phyloP scores from a whole-genome alignment of 1,139 yeast genomes.

The Blastobotrys arbuscula region DNA sequence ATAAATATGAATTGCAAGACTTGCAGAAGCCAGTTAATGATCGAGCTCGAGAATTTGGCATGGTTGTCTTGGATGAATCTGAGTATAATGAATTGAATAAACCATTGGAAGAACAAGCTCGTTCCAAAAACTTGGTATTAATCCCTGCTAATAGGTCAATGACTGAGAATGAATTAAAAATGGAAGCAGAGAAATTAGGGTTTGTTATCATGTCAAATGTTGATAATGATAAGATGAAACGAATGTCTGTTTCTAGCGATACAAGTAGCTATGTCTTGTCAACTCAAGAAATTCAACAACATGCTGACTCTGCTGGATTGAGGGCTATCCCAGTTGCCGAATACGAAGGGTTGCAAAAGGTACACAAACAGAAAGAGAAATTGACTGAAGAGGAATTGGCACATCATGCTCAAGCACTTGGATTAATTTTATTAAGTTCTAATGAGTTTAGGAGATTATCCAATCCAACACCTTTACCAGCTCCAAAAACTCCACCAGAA shows the following conservation, averaged over 20 bases:
- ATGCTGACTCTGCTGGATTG: constrained; percentile 27
- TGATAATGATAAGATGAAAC: constrained; percentile 25
- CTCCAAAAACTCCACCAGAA: constrained; percentile 6
- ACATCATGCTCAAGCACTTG: constrained; percentile 15
- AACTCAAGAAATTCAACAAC: constrained; percentile 23
- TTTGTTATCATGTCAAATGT: constrained; percentile 35
- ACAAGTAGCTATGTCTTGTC: constrained; percentile 8
- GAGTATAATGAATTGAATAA: constrained; percentile 28
- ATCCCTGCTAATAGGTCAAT: constrained; percentile 19
- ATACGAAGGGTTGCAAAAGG: constrained; percentile 12
- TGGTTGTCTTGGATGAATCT: constrained; percentile 23
- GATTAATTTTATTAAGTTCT: constrained; percentile 21
- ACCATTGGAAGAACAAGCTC: constrained; percentile 20
- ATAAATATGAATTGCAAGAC: constrained; percentile 16
- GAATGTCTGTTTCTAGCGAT: constrained; percentile 8
- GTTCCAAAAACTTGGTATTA: constrained; percentile 19
- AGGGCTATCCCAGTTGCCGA: constrained; percentile 15
- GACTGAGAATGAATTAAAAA: constrained; percentile 16
- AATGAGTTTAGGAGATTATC: constrained; percentile 18
- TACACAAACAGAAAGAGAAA: constrained; percentile 4
- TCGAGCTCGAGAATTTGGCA: constrained; percentile 24
- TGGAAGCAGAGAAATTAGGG: constrained; percentile 32
- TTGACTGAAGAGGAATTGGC: constrained; percentile 19
- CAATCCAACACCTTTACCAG: constrained; percentile 5
- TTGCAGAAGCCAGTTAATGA: constrained; percentile 14